phyloP scores from a whole-genome alignment of 2,329 filamentous ascomycete genomes.

The Pseudogymnoascus sp. region DNA sequence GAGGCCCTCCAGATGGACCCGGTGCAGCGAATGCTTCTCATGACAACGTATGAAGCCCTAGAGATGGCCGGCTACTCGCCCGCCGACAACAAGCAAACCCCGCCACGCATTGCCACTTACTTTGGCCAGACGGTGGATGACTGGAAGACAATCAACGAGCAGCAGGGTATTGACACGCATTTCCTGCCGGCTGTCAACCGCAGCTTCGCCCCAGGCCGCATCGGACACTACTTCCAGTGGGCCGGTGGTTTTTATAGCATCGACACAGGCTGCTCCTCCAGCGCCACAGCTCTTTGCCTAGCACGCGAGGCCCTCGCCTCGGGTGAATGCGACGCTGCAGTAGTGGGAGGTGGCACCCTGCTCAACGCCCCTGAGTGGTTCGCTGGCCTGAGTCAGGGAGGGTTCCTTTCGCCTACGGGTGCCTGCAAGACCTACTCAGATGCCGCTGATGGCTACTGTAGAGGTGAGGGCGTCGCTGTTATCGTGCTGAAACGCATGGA shows the following conservation, averaged over 20 bases:
- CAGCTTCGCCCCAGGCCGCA: constrained; percentile 46
- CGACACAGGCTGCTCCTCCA: constrained; percentile 74
- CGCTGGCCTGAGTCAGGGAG: constrained; percentile 65
- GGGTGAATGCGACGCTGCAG: constrained; percentile 72
- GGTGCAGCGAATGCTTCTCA: constrained; percentile 66
- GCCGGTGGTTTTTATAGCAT: constrained; percentile 64
- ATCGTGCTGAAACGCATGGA: constrained; percentile 45
- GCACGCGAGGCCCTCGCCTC: constrained; percentile 67
- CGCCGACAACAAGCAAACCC: constrained; percentile 69
- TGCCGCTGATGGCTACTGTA: constrained; percentile 51
- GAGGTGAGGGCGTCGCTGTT: constrained; percentile 41
- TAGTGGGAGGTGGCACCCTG: constrained; percentile 71
- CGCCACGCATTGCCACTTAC: constrained; percentile 33
- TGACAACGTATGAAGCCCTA: constrained; percentile 69
- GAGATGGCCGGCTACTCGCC: constrained; percentile 72
- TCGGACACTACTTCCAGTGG: constrained; percentile 74
- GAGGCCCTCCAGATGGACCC: constrained; percentile 73
- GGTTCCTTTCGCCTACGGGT: constrained; percentile 71
- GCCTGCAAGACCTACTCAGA: constrained; percentile 77
- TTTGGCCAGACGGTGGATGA: constrained; percentile 11
- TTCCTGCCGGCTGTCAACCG: constrained; percentile 40
- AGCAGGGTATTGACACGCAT: constrained; percentile 27
- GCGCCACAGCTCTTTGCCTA: constrained; percentile 63
- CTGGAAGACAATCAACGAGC: constrained; percentile 11
- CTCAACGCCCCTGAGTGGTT: constrained; percentile 78